These are phyloP conservation scores for Stagonosporopsis vannaccii DNA, from an alignment of 2,329 filamentous ascomycete genomes.

Conservation along the genomic window DNA sequence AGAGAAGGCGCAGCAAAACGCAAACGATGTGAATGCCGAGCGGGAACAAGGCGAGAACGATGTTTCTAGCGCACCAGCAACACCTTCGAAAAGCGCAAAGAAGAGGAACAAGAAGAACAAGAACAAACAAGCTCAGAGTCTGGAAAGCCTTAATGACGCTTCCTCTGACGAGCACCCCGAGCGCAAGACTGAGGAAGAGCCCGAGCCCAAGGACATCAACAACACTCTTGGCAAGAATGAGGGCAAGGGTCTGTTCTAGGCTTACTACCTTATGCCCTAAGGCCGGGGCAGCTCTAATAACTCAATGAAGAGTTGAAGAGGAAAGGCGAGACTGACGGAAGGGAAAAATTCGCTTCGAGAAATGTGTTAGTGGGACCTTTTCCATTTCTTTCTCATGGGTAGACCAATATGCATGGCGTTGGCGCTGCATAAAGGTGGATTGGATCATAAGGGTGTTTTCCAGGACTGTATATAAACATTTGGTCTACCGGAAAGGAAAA, in stretches of 20 bases:
- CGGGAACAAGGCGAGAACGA: slow-evolving; percentile 17
- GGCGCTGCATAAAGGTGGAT: slow-evolving; percentile 15
- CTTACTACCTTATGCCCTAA: slow-evolving; percentile 16
- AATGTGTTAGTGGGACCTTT: slow-evolving; percentile 5
- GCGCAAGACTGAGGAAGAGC: slow-evolving; percentile 26
- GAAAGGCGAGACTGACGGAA: neutral
- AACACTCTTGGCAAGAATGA: slow-evolving; percentile 28
- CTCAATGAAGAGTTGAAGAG: neutral
- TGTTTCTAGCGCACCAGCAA: slow-evolving; percentile 13
- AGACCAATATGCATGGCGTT: slow-evolving; percentile 13
- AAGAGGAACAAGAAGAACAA: slow-evolving; percentile 24
- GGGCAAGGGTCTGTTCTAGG: slow-evolving; percentile 31
- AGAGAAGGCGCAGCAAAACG: slow-evolving; percentile 23
- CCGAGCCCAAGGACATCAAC: slow-evolving; percentile 39
- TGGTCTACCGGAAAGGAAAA: neutral
- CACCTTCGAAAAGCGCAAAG: slow-evolving; percentile 18
- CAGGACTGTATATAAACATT: slow-evolving; percentile 1
- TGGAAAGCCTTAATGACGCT: slow-evolving; percentile 16
- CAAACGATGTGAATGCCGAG: slow-evolving; percentile 19
- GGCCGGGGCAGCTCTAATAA: neutral
- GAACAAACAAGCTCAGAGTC: slow-evolving; percentile 24
- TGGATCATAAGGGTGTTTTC: neutral
- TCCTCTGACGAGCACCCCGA: slow-evolving; percentile 26
- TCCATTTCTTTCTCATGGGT: neutral
- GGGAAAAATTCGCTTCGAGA: neutral